These are phyloP conservation scores for Microbotryomycetes sp. DNA, from an alignment of 1,284 basidiomycete genomes.

Conservation along the genomic window DNA sequence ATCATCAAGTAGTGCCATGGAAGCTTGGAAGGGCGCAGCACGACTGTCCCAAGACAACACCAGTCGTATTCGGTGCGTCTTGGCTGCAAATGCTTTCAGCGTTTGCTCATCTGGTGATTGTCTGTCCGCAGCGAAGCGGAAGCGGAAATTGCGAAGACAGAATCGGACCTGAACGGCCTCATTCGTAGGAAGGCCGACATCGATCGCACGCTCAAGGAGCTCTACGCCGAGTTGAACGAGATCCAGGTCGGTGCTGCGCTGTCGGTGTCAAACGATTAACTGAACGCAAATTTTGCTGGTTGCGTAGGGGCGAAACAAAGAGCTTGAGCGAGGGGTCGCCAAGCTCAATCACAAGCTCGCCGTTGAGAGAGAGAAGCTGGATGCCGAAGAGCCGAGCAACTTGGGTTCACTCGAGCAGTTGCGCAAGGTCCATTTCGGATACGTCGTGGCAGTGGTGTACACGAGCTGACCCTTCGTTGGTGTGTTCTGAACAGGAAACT, in stretches of 20 bases:
- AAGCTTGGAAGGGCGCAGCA: conserved; percentile 37
- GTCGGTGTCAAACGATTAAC: neutral
- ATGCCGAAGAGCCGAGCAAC: conserved; percentile 65
- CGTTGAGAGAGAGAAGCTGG: conserved; percentile 54
- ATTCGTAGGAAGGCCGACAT: conserved; percentile 12
- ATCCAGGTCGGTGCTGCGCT: conserved; percentile 6
- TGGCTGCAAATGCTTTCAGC: neutral
- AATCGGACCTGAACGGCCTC: neutral
- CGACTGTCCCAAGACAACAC: conserved; percentile 38
- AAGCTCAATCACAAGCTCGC: conserved; percentile 40
- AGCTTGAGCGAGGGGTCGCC: conserved; percentile 26
- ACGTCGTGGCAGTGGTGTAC: no score
- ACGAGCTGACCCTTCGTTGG: no score
- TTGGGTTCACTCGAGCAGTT: conserved; percentile 56
- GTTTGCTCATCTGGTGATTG: neutral
- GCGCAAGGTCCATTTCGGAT: conserved; percentile 47
- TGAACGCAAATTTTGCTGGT: neutral
- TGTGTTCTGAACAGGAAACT: conserved; percentile 17
- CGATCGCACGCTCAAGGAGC: neutral
- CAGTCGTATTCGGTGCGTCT: conserved; percentile 29
- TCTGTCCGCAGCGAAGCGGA: neutral
- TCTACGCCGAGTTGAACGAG: conserved; percentile 1
- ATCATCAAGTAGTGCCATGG: conserved; percentile 45
- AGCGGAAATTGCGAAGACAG: neutral
- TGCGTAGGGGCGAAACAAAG: neutral